These are phyloP conservation scores for Chrysanthemum makinoi DNA, from an alignment of 129 eudicot genomes.

Conservation along the genomic window DNA sequence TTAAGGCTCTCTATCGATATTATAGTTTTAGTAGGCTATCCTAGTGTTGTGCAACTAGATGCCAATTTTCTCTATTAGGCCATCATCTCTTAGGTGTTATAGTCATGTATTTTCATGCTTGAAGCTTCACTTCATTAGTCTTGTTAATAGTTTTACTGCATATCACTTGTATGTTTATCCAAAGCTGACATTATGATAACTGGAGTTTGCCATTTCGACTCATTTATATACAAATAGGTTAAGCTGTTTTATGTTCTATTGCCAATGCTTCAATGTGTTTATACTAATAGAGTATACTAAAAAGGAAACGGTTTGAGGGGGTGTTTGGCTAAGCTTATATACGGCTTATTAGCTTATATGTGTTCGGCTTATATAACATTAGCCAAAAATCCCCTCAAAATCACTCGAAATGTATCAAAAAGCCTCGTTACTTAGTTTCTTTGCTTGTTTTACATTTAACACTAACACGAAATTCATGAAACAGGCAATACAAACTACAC, in stretches of 20 bases:
- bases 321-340: too few species aligned
- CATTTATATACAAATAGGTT: too few species aligned
- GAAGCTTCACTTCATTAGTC: not conserved
- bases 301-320: too few species aligned
- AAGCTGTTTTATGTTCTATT: not conserved
- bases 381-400: too few species aligned
- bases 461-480: constrained; percentile 15
- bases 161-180: not conserved
- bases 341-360: too few species aligned
- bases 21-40: not conserved
- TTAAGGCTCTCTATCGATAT: not conserved
- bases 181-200: not conserved
- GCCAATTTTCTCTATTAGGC: not conserved
- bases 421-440: not conserved
- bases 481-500: constrained; percentile 81
- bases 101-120: not conserved
- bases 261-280: too few species aligned
- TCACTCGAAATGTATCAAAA: not conserved
- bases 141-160: not conserved
- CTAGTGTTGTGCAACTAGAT: not conserved
- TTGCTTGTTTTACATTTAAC: not conserved
- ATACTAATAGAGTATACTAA: too few species aligned
- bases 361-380: too few species aligned
- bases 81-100: not conserved
- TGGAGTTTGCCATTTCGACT: too few species aligned